phyloP scores from a whole-genome alignment of 2,329 filamentous ascomycete species.

The Arachnopeziza araneosa region DNA sequence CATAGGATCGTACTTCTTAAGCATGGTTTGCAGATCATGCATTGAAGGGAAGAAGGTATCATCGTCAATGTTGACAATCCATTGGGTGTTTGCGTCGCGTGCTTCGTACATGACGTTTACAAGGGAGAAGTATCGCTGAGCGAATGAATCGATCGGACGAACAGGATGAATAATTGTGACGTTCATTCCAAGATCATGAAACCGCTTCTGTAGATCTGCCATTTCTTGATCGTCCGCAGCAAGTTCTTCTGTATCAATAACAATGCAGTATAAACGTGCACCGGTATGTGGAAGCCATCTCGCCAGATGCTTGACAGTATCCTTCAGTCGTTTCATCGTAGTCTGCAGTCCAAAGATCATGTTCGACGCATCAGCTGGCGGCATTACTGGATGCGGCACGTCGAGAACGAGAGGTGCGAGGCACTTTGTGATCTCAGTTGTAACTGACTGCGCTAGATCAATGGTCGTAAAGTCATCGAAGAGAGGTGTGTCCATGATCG shows the following conservation, averaged over 20 bases:
- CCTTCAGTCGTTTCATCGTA: slow-evolving; percentile 25
- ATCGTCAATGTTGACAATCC: slow-evolving; percentile 28
- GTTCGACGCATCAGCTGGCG: slow-evolving; percentile 43
- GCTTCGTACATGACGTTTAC: slow-evolving; percentile 37
- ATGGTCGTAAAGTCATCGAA: slow-evolving; percentile 20
- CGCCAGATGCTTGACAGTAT: slow-evolving; percentile 26
- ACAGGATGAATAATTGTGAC: slow-evolving; percentile 26
- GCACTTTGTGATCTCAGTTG: slow-evolving; percentile 16
- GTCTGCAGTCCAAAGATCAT: slow-evolving; percentile 41
- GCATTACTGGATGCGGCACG: slow-evolving; percentile 15
- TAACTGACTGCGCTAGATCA: slow-evolving; percentile 17
- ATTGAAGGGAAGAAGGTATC: slow-evolving; percentile 32
- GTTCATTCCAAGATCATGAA: slow-evolving; percentile 23
- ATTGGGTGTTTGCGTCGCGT: slow-evolving; percentile 33
- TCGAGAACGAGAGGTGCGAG: slow-evolving; percentile 23
- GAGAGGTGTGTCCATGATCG: slow-evolving; percentile 23
- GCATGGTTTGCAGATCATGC: slow-evolving; percentile 25
- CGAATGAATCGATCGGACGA: slow-evolving; percentile 18
- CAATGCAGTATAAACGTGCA: slow-evolving; percentile 26
- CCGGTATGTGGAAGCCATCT: slow-evolving; percentile 29
- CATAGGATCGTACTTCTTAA: slow-evolving; percentile 27
- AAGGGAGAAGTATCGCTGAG: slow-evolving; percentile 40
- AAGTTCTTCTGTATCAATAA: slow-evolving; percentile 26
- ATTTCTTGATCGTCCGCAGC: slow-evolving; percentile 23
- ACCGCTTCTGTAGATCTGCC: slow-evolving; percentile 21